These are phyloP conservation scores for Pleurostoma richardsiae DNA, from an alignment of 2,329 filamentous ascomycete genomes.

Conservation along the genomic window DNA sequence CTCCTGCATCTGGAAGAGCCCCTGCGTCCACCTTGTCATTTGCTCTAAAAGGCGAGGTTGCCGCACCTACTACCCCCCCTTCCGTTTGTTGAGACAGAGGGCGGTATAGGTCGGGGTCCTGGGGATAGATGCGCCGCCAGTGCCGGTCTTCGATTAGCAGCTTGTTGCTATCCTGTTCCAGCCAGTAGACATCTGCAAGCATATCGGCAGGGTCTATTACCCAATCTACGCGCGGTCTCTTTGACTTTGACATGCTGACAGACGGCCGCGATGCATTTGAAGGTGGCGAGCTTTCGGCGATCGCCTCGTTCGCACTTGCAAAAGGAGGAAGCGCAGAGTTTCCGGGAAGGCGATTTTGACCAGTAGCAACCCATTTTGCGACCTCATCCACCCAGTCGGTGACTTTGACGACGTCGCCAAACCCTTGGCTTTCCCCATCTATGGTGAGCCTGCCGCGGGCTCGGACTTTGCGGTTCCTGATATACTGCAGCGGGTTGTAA, in stretches of 20 bases:
- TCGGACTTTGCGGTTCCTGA: slow-evolving; percentile 83
- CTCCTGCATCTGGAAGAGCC: neutral
- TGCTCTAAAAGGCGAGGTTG: neutral
- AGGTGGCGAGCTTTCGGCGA: slow-evolving; percentile 34
- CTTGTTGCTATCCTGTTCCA: slow-evolving; percentile 79
- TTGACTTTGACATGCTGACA: slow-evolving; percentile 51
- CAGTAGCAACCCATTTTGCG: slow-evolving; percentile 38
- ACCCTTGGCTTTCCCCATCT: slow-evolving; percentile 70
- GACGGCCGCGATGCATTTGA: slow-evolving; percentile 31
- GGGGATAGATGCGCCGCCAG: slow-evolving; percentile 67
- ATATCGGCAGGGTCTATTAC: slow-evolving; percentile 76
- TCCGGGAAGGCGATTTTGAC: slow-evolving; percentile 20
- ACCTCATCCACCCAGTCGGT: slow-evolving; percentile 73
- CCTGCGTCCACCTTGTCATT: neutral
- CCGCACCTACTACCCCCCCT: slow-evolving; percentile 5
- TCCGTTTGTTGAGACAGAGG: slow-evolving; percentile 19
- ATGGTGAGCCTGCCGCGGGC: slow-evolving; percentile 71
- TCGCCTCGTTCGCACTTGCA: slow-evolving; percentile 36
- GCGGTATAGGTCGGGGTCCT: slow-evolving; percentile 18
- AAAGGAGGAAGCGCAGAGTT: slow-evolving; percentile 39
- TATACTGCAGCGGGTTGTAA: slow-evolving; percentile 90
- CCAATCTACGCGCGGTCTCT: slow-evolving; percentile 80
- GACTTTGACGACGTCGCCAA: slow-evolving; percentile 68
- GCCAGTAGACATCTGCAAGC: slow-evolving; percentile 85
- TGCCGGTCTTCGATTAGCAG: slow-evolving; percentile 73